Evolutionary conservation across 768 basidiomycete genomes (phyloP).

Genomic region (Russula virescens): DNA sequence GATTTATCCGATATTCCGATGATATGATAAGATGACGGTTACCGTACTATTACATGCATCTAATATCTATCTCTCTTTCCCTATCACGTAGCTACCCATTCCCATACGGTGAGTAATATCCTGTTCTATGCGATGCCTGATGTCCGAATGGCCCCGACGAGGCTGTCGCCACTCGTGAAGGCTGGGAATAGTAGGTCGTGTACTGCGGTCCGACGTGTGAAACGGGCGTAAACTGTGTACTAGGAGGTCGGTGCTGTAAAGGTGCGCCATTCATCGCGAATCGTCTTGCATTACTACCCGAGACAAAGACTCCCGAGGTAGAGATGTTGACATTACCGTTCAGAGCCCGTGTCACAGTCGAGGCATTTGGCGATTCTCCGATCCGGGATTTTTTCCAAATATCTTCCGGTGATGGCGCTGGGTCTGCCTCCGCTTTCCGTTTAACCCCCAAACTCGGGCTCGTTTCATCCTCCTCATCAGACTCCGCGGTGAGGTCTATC

Average conservation of each 20-base stretch:
- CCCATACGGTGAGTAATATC: conserved; percentile 18
- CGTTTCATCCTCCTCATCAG: conserved; percentile 57
- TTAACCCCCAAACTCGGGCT: conserved; percentile 46
- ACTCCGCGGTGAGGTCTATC: conserved; percentile 81
- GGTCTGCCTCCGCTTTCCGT: conserved; percentile 49
- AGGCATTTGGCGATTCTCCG: conserved; percentile 26
- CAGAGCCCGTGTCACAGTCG: conserved; percentile 16
- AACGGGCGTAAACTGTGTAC: conserved; percentile 6
- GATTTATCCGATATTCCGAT: no score
- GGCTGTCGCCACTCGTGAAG: conserved; percentile 6
- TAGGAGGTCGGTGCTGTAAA: conserved; percentile 16
- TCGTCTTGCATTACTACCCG: conserved; percentile 22
- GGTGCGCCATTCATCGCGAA: conserved; percentile 18
- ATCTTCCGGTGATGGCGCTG: conserved; percentile 52
- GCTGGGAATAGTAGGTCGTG: conserved; percentile 12
- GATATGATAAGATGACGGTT: neutral
- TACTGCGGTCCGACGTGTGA: conserved; percentile 5
- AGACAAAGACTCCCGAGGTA: conserved; percentile 11
- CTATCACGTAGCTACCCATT: conserved; percentile 7
- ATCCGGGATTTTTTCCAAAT: conserved; percentile 67
- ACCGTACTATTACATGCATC: neutral
- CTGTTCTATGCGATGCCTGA: conserved; percentile 19
- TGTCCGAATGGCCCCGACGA: conserved; percentile 16
- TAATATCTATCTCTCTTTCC: no score
- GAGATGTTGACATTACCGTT: conserved; percentile 22